Evolutionary conservation across 2,329 filamentous ascomycete genomes (phyloP).

Genomic region (Diplodia mutila): DNA sequence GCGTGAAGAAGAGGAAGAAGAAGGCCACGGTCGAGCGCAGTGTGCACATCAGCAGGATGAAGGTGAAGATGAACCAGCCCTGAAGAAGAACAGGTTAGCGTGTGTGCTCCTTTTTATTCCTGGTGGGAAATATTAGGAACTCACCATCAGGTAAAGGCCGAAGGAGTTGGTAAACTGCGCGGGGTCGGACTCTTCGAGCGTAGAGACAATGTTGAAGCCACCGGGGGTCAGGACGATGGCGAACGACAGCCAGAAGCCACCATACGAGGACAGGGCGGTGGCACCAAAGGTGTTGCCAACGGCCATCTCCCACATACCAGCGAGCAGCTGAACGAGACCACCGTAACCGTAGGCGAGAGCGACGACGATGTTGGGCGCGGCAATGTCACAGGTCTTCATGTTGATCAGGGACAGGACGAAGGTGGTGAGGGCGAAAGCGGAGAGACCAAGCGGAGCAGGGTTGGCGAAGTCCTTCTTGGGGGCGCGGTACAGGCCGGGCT

Average conservation of each 20-base stretch:
- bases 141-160: slow-evolving; percentile 60
- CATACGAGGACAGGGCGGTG: slow-evolving; percentile 60
- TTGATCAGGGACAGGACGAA: slow-evolving; percentile 56
- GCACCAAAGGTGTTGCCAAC: slow-evolving; percentile 62
- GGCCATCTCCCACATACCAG: slow-evolving; percentile 53
- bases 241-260: slow-evolving; percentile 61
- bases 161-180: slow-evolving; percentile 57
- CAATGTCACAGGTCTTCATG: slow-evolving; percentile 41
- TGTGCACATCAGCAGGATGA: slow-evolving; percentile 59
- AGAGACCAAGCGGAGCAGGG: slow-evolving; percentile 59
- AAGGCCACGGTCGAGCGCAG: slow-evolving; percentile 64
- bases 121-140: not conserved
- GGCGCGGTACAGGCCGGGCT: slow-evolving; percentile 56
- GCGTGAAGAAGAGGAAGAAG: slow-evolving; percentile 61
- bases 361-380: slow-evolving; percentile 46
- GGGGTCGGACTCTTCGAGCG: slow-evolving; percentile 52
- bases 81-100: slow-evolving; percentile 44
- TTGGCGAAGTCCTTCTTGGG: slow-evolving; percentile 53
- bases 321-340: slow-evolving; percentile 48
- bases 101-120: no score
- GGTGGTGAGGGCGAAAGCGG: slow-evolving; percentile 64
- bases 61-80: slow-evolving; percentile 64
- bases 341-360: slow-evolving; percentile 48
- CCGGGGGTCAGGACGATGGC: slow-evolving; percentile 58
- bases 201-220: slow-evolving; percentile 49